Conservation (phyloP, 2,329 filamentous ascomycete species). For the Cadophora luteo-olivacea region DNA sequence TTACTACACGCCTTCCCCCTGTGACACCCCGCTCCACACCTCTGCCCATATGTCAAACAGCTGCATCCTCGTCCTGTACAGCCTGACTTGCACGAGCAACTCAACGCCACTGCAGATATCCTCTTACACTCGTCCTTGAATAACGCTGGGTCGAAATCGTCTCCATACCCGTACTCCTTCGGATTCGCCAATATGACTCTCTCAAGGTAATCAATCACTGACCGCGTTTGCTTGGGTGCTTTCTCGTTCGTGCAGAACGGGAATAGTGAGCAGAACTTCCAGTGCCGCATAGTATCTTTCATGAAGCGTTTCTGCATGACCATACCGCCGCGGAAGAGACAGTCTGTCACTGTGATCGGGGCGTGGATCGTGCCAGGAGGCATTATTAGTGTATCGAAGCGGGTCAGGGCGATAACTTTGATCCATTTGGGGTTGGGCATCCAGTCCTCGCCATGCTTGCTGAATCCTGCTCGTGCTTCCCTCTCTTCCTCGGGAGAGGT, state of each 20-base stretch:
- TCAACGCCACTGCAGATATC: slow-evolving; percentile 20
- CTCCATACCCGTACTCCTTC: slow-evolving; percentile 21
- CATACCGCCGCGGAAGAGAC: slow-evolving; percentile 30
- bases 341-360: slow-evolving; percentile 30
- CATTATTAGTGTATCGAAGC: slow-evolving; percentile 29
- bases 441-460: slow-evolving; percentile 22
- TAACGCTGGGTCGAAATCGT: slow-evolving; percentile 1
- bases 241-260: slow-evolving; percentile 28
- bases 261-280: slow-evolving; percentile 24
- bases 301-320: slow-evolving; percentile 28
- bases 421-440: slow-evolving; percentile 23
- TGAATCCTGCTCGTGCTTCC: slow-evolving; percentile 21
- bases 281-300: slow-evolving; percentile 19
- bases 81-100: slow-evolving; percentile 23
- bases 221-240: slow-evolving; percentile 23
- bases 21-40: slow-evolving; percentile 27
- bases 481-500: slow-evolving; percentile 18
- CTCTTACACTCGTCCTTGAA: slow-evolving; percentile 27
- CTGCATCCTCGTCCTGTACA: slow-evolving; percentile 25
- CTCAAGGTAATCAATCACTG: slow-evolving; percentile 26
- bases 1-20: slow-evolving; percentile 24
- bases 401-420: slow-evolving; percentile 22
- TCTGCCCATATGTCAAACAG: slow-evolving; percentile 24
- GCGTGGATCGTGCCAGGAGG: slow-evolving; percentile 30
- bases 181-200: slow-evolving; percentile 16